Evolutionary conservation across 2,329 filamentous ascomycete genomes (phyloP), one percentile per base, ranked within the genome.

Genomic region (Escovopsis sp.): DNA sequence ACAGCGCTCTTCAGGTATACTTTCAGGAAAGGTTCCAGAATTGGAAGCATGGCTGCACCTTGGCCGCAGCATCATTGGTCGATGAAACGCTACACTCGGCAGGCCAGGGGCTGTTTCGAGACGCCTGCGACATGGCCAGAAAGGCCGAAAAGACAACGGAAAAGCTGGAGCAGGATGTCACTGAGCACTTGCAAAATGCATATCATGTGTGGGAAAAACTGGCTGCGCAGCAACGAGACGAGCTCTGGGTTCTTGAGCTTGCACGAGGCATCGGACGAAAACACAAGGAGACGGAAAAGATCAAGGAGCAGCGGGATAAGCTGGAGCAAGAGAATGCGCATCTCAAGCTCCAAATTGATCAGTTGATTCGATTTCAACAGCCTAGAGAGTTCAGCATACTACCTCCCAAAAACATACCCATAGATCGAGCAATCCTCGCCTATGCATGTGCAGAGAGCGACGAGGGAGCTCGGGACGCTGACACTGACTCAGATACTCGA

Each of bases 151-250:
- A 63, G 51, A 56, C 64, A 47, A 82, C 68, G 36, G 74, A 69
- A 48, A 61, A 66, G 26, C 71, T 89, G 40, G 79, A 86, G 48
- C 75, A 77, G 41, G 77, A 82, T 50, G 74, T 88, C 30, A 68
- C 74, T 35, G 72, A 82, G 45, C 89, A 96, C 57, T 60, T 94
- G 6, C 73, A 82, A n/a, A 75, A 80, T 12, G 79, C 85, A 1
- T 94, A 79, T 57, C 70, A 73, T 6, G 80, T 85, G 36, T 96
- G 88, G 88, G 75, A 75, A 41, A 67, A 67, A 2, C 66, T 91
- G 26, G 62, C 77, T 0, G 49, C 59, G 2, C 70, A 73, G 33
- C 68, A 73, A 19, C 70, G 73, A 41, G 66, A 66, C 26, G 73
- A 79, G 48, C 65, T 80, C 6, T 81, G 77, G 77, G 60, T 68